phyloP scores from a whole-genome alignment of 495 filamentous ascomycete genomes.

The Penicillium salamii region DNA sequence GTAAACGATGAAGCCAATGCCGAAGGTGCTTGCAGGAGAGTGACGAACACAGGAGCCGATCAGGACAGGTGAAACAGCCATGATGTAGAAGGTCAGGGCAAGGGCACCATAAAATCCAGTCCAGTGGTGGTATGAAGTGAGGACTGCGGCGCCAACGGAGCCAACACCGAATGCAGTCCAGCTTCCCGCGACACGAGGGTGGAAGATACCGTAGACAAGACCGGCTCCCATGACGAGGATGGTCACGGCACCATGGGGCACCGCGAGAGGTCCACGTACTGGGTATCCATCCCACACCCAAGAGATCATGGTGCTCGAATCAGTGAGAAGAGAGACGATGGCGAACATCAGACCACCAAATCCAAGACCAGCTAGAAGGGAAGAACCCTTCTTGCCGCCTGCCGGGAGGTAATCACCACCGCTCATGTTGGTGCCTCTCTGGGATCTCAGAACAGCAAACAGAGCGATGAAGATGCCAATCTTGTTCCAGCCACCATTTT shows the following conservation, averaged over 20 bases:
- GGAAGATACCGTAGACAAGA: constrained; percentile 71
- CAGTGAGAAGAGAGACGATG: constrained; percentile 90
- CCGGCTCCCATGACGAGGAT: constrained; percentile 84
- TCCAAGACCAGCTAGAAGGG: constrained; percentile 69
- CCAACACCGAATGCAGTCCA: constrained; percentile 82
- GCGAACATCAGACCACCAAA: constrained; percentile 83
- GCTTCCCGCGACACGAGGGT: constrained; percentile 63
- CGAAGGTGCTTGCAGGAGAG: constrained; percentile 75
- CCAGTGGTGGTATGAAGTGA: constrained; percentile 82
- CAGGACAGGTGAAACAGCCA: constrained; percentile 76
- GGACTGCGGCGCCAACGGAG: constrained; percentile 72
- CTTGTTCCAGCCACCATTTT: constrained; percentile 93
- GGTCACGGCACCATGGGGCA: constrained; percentile 81
- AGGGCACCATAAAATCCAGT: constrained; percentile 85
- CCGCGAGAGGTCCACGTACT: constrained; percentile 82
- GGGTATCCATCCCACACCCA: constrained; percentile 99
- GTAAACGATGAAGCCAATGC: constrained; percentile 82
- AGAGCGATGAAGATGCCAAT: constrained; percentile 73
- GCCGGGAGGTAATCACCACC: constrained; percentile 49
- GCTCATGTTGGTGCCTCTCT: constrained; percentile 53
- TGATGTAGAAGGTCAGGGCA: constrained; percentile 70
- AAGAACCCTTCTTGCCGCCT: constrained; percentile 60
- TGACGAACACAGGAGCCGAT: constrained; percentile 72
- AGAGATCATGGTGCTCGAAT: constrained; percentile 97
- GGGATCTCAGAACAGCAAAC: constrained; percentile 69